These are phyloP conservation scores for Solanum lignicaule DNA, from an alignment of 257 asterid genomes.

Conservation along the genomic window DNA sequence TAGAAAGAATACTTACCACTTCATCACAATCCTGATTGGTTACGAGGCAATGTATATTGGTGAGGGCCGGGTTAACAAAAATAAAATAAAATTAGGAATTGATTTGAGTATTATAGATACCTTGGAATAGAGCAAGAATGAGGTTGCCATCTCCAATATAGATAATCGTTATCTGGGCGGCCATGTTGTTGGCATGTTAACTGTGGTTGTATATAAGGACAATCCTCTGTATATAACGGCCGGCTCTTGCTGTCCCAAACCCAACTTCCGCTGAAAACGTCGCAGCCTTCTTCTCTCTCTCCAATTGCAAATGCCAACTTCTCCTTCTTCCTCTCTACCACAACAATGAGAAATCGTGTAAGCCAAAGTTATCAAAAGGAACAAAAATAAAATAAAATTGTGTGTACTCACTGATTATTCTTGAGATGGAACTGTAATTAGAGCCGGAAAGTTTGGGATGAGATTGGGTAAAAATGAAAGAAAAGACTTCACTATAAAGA, in stretches of 20 bases:
- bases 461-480: slow-evolving; percentile 13
- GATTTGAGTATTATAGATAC: slow-evolving; percentile 7
- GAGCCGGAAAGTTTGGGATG: neutral
- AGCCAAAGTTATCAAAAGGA: neutral
- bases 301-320: slow-evolving; percentile 56
- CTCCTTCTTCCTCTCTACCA: slow-evolving; percentile 56
- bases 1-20: too few species aligned
- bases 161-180: slow-evolving; percentile 73
- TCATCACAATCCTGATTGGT: neutral
- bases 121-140: slow-evolving; percentile 72
- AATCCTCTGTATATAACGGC: slow-evolving; percentile 49
- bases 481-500: slow-evolving; percentile 14
- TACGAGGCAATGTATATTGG: neutral
- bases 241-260: slow-evolving; percentile 47
- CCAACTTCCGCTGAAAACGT: slow-evolving; percentile 74
- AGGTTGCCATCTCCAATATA: slow-evolving; percentile 89
- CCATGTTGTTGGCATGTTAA: slow-evolving; percentile 78
- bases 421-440: slow-evolving; percentile 1
- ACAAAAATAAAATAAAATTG: neutral
- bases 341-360: neutral
- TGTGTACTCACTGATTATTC: slow-evolving; percentile 11
- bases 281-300: slow-evolving; percentile 50
- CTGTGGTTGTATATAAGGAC: slow-evolving; percentile 93
- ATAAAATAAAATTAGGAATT: too few species aligned
- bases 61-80: neutral